These are phyloP conservation scores for Cyphellophora attinorum DNA, from an alignment of 2,329 filamentous ascomycete species.

Conservation along the genomic window DNA sequence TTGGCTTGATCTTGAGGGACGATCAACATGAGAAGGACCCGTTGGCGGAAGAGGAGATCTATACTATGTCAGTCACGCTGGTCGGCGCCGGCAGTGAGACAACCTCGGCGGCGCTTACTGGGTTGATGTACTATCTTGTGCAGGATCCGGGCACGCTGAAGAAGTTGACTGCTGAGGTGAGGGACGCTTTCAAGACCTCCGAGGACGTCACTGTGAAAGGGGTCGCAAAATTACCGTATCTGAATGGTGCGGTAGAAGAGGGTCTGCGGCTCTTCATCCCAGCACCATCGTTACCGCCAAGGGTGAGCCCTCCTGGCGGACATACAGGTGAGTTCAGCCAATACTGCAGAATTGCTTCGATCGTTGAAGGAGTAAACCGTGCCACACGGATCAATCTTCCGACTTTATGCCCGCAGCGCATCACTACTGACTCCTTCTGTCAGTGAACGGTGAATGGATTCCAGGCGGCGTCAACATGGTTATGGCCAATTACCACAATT, in stretches of 20 bases:
- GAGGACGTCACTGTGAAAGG: slow-evolving; percentile 22
- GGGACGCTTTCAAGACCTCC: slow-evolving; percentile 7
- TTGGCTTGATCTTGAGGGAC: neutral
- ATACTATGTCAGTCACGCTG: slow-evolving; percentile 6
- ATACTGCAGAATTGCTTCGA: too few species aligned
- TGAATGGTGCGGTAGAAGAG: slow-evolving; percentile 13
- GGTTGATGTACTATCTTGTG: slow-evolving; percentile 31
- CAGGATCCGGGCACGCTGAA: slow-evolving; percentile 26
- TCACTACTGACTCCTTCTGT: too few species aligned
- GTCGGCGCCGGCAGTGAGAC: slow-evolving; percentile 43
- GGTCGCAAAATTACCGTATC: slow-evolving; percentile 19
- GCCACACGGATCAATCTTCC: too few species aligned
- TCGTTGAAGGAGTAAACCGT: too few species aligned
- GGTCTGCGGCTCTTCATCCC: slow-evolving; percentile 10
- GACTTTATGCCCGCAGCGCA: too few species aligned
- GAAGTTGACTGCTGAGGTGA: slow-evolving; percentile 29
- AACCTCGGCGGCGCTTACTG: slow-evolving; percentile 37
- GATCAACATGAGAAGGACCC: slow-evolving; percentile 18
- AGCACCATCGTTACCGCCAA: neutral
- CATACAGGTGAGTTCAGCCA: too few species aligned
- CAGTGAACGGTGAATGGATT: slow-evolving; percentile 1
- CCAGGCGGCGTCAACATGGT: neutral
- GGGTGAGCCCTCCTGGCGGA: neutral
- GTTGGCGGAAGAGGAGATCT: neutral
- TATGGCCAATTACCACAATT: slow-evolving; percentile 1